phyloP scores from a whole-genome alignment of 371 early-diverging fungal genomes.

The Syncephalastrum monosporum region DNA sequence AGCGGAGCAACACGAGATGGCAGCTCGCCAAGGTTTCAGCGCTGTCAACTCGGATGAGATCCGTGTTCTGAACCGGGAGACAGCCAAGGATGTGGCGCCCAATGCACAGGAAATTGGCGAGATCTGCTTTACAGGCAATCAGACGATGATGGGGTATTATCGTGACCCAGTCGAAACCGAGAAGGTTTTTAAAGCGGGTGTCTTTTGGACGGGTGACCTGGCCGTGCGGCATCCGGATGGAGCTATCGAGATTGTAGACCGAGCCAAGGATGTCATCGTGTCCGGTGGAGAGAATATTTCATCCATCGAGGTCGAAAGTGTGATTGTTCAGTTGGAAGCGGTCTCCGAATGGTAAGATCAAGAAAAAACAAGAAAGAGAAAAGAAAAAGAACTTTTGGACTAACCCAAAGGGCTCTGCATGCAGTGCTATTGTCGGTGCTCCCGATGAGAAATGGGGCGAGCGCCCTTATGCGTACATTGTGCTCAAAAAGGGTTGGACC shows the following conservation, averaged over 20 bases:
- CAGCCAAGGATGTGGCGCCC: conserved; percentile 52
- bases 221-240: conserved; percentile 69
- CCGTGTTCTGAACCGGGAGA: conserved; percentile 49
- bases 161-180: conserved; percentile 60
- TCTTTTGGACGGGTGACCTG: conserved; percentile 72
- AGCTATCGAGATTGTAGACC: conserved; percentile 63
- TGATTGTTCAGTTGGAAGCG: conserved; percentile 53
- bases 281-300: conserved; percentile 78
- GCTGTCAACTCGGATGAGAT: conserved; percentile 59
- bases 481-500: conserved; percentile 38
- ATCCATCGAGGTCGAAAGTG: conserved; percentile 68
- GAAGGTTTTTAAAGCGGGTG: conserved; percentile 60
- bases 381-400: neutral
- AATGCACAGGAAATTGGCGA: conserved; percentile 65
- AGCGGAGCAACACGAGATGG: conserved; percentile 39
- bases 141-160: conserved; percentile 59
- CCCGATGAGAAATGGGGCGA: conserved; percentile 75
- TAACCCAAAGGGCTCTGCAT: neutral
- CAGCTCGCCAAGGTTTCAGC: conserved; percentile 61
- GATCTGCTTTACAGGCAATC: conserved; percentile 64
- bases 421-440: conserved; percentile 56
- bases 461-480: conserved; percentile 64
- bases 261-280: conserved; percentile 71
- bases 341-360: conserved; percentile 55
- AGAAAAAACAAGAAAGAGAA: neutral